phyloP scores from a whole-genome alignment of 345 rosid genomes.

The Diplotaxis tenuifolia region DNA sequence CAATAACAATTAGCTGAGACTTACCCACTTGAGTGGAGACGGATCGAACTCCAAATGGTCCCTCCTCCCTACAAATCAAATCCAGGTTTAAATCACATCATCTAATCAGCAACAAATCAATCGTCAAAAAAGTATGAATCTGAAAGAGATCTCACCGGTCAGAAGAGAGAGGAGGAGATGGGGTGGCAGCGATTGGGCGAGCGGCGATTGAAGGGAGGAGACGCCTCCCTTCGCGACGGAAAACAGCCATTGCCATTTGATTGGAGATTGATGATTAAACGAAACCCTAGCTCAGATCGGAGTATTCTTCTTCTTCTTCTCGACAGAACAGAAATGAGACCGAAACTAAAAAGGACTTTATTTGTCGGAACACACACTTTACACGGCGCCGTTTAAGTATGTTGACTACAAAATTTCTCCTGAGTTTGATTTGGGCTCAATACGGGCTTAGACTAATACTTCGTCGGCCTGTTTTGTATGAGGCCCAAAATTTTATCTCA shows the following conservation, averaged over 20 bases:
- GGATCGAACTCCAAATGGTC: slow-evolving; percentile 62
- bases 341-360: slow-evolving; percentile 23
- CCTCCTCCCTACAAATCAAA: slow-evolving; percentile 63
- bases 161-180: not conserved
- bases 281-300: slow-evolving; percentile 37
- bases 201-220: slow-evolving; percentile 1
- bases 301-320: not conserved
- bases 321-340: slow-evolving; percentile 26
- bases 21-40: slow-evolving; percentile 93
- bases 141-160: not conserved
- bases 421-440: slow-evolving; percentile 2
- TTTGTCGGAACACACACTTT: not conserved
- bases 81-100: not conserved
- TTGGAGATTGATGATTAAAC: slow-evolving; percentile 8
- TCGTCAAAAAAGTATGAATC: no score
- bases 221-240: slow-evolving; percentile 10
- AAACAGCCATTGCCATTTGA: not conserved
- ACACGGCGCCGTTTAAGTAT: slow-evolving; percentile 7
- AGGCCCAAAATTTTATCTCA: not conserved
- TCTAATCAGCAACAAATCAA: not conserved
- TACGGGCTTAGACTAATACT: not conserved
- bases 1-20: slow-evolving; percentile 4
- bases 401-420: slow-evolving; percentile 8
- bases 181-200: not conserved
- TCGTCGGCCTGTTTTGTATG: not conserved